phyloP scores from a whole-genome alignment of 73 alveolate species.

The Breviolum minutum region DNA sequence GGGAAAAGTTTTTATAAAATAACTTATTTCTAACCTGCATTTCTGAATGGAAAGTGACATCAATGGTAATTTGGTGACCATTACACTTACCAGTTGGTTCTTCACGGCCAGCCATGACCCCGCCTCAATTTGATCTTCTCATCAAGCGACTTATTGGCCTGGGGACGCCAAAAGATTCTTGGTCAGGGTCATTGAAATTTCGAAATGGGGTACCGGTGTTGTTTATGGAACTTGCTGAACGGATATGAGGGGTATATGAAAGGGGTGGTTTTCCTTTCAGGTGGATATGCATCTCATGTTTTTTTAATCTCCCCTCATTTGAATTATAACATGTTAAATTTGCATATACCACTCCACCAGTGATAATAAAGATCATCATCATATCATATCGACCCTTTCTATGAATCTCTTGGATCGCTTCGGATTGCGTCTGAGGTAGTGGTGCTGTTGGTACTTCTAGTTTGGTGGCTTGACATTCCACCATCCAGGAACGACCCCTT shows the following conservation, averaged over 20 bases:
- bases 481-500: neutral
- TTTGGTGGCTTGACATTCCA: neutral
- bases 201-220: neutral
- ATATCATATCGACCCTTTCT: no score
- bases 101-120: constrained; percentile 9
- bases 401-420: no score
- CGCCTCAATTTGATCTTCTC: neutral
- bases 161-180: neutral
- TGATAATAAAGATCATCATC: no score
- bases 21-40: no score
- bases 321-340: neutral
- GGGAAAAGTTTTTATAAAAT: no score
- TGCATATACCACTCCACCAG: neutral
- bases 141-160: neutral
- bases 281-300: neutral
- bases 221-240: neutral
- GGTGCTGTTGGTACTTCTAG: neutral
- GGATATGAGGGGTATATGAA: neutral
- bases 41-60: no score
- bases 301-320: neutral
- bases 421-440: neutral
- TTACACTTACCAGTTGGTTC: no score
- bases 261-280: no score
- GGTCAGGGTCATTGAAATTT: neutral
- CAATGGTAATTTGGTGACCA: no score